A percentile compares a stretch with the other conserved stretches of the same genome.
Conservation (phyloP, 768 basidiomycete genomes). For the Pulveroboletus sp. region DNA sequence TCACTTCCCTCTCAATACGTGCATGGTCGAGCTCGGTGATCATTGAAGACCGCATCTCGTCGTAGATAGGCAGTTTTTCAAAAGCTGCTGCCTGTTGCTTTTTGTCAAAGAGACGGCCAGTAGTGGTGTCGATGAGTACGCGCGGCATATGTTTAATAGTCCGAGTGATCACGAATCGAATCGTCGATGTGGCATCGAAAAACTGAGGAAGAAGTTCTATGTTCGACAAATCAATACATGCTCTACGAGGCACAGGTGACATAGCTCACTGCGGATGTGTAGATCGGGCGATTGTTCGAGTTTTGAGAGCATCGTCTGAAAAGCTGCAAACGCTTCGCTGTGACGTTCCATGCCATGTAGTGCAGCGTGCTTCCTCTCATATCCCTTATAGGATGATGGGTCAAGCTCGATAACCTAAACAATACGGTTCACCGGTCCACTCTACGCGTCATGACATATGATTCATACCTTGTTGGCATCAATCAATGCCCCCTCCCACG, state of each 20-base stretch:
- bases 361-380: slow-evolving; percentile 1
- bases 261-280: neutral
- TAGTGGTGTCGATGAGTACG: slow-evolving; percentile 2
- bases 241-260: neutral
- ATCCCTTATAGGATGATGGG: neutral
- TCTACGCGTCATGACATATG: too few species aligned
- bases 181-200: neutral
- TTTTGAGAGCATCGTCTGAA: neutral
- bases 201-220: slow-evolving; percentile 2
- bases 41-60: slow-evolving; percentile 6
- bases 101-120: slow-evolving; percentile 9
- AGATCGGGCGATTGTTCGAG: neutral
- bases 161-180: neutral
- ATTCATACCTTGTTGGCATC: slow-evolving; percentile 6
- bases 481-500: neutral
- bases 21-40: neutral
- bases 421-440: neutral
- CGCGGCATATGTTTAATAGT: neutral
- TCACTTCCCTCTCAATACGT: slow-evolving; percentile 5
- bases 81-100: slow-evolving; percentile 8
- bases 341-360: neutral
- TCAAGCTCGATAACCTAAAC: slow-evolving; percentile 6
- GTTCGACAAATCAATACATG: neutral
- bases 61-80: neutral
- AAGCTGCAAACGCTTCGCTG: neutral